phyloP scores from a whole-genome alignment of 495 filamentous ascomycete species.

The Cryomyces minteri region DNA sequence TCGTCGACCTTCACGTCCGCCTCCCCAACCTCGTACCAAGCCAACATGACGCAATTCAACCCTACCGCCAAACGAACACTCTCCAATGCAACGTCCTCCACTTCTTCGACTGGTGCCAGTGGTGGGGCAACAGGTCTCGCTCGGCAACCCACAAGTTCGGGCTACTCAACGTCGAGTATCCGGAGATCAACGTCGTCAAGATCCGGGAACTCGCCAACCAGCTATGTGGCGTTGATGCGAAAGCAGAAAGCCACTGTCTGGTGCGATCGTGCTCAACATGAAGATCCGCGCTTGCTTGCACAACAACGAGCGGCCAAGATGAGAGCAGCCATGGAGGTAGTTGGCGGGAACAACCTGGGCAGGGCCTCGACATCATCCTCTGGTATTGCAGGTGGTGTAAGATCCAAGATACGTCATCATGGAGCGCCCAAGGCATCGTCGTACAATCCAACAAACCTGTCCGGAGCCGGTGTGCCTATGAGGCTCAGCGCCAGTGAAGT shows the following conservation, averaged over 20 bases:
- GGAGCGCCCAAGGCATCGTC: slow-evolving; percentile 50
- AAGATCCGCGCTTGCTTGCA: slow-evolving; percentile 70
- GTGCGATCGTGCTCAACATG: slow-evolving; percentile 87
- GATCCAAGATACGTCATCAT: slow-evolving; percentile 69
- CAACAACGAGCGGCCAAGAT: slow-evolving; percentile 69
- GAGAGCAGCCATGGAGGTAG: slow-evolving; percentile 65
- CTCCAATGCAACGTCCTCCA: slow-evolving; percentile 25
- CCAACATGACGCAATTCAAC: not conserved
- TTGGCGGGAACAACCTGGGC: slow-evolving; percentile 26
- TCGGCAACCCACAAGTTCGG: slow-evolving; percentile 20
- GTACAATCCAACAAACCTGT: slow-evolving; percentile 56
- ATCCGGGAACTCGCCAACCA: slow-evolving; percentile 45
- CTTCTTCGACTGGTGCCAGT: slow-evolving; percentile 17
- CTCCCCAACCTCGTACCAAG: not conserved
- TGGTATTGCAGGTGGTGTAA: slow-evolving; percentile 16
- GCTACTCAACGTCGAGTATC: slow-evolving; percentile 30
- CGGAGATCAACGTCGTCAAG: slow-evolving; percentile 54
- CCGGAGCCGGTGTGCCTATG: slow-evolving; percentile 61
- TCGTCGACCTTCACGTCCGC: not conserved
- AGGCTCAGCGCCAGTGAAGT: slow-evolving; percentile 88
- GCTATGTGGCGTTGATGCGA: slow-evolving; percentile 86
- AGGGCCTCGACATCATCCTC: slow-evolving; percentile 8
- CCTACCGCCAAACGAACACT: slow-evolving; percentile 16
- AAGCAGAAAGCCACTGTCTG: slow-evolving; percentile 97
- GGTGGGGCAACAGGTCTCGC: slow-evolving; percentile 8